Evolutionary conservation across 768 basidiomycete genomes (phyloP), one percentile per base, ranked within the genome.

Genomic region (Leucosporidium scottii): DNA sequence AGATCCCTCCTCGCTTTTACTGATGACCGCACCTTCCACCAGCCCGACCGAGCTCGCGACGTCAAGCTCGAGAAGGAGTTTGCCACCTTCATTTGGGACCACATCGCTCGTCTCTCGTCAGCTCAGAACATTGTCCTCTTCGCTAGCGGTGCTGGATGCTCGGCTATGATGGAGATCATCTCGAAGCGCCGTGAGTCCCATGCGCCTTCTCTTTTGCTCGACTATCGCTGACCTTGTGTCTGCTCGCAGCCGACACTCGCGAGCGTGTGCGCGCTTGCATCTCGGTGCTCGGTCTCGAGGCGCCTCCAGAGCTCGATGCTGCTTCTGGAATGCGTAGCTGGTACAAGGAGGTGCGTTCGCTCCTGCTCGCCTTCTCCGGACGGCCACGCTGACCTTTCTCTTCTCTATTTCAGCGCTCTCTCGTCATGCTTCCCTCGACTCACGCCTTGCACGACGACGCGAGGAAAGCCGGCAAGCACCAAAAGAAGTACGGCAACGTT

Each of bases 31-130:
- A 21, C 72, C 81, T 57, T 81, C 83, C 60, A 47, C 31, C 54
- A 64, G 76, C 69, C 54, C 49, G 73, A 74, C 60, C 69, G 64
- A 2, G 53, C 44, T 36, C 58, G 68, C 69, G 74, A 74, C 69
- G 68, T 39, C 28, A 71, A 67, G 28, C 59, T 61, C 64, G 78
- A 76, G 77, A 73, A 76, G 58, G 85, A 88, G 34, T 79, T 93
- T 28, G 76, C 94, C 66, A 82, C 82, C 5, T 94, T 97, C 76
- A 78, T 98, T 17, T 99, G 96, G 96, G 94, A 98, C 78, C 94
- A 97, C 75, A 93, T 93, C 75, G 82, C 98, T 69, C 86, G 65
- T 1, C 31, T 74, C 7, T 53, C 67, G n/a, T 21, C 49, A 0
- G 89, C 88, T 12, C 81, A 84, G 36, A 82, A 85, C 51, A 84